Evolutionary conservation across 805 yeast genomes (phyloP).

Genomic region (Sporopachydermia lactativora): DNA sequence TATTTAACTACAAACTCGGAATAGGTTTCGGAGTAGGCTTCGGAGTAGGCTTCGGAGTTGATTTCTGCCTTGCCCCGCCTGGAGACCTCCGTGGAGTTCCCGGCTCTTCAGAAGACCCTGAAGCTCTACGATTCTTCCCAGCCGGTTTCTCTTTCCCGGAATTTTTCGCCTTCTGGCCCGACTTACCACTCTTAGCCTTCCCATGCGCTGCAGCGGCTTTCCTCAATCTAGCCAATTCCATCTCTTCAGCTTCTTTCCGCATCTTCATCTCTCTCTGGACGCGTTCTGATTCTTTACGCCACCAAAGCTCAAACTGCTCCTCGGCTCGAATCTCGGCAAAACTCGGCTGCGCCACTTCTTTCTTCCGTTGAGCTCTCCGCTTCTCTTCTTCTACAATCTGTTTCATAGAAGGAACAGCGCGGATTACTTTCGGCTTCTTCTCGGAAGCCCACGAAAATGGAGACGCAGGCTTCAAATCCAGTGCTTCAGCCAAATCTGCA

Average conservation of each 20-base stretch:
- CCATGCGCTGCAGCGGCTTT: no score
- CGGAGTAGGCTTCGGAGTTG: no score
- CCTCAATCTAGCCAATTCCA: not conserved
- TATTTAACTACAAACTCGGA: no score
- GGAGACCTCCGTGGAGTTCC: no score
- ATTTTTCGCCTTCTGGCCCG: no score
- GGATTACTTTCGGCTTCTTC: not conserved
- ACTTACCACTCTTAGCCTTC: no score
- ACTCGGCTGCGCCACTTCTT: not conserved
- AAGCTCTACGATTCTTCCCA: no score
- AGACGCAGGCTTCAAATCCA: not conserved
- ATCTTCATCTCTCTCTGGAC: slow-evolving; percentile 2
- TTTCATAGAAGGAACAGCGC: not conserved
- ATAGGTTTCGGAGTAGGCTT: no score
- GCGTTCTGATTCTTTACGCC: slow-evolving; percentile 63
- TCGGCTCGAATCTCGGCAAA: slow-evolving; percentile 25
- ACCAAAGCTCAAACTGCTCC: slow-evolving; percentile 78
- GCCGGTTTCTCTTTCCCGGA: no score
- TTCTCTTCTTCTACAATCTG: slow-evolving; percentile 1
- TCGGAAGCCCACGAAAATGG: slow-evolving; percentile 1
- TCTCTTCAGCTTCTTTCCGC: not conserved
- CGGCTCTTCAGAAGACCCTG: no score
- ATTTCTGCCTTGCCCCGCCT: no score
- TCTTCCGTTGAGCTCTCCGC: slow-evolving; percentile 1
- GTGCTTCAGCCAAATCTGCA: slow-evolving; percentile 52